Evolutionary conservation across 1,139 yeast species (phyloP).

Genomic region (Lodderomyces margitis): DNA sequence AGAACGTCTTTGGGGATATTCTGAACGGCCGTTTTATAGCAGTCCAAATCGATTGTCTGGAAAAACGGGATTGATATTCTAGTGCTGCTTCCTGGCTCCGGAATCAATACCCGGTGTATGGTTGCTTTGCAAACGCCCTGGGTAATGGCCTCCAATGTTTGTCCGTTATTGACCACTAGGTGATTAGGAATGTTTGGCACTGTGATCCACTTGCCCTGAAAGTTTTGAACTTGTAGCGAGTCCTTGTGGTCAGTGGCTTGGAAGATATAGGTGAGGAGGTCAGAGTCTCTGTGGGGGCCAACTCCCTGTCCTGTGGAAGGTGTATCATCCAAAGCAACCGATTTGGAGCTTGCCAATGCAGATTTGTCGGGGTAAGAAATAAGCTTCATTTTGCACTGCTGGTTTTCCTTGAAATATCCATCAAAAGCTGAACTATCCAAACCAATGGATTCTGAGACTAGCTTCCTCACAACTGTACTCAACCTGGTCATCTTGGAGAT

Average conservation of each 20-base stretch:
- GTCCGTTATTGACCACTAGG: constrained; percentile 54
- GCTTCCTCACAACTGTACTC: constrained; percentile 39
- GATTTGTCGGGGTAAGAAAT: constrained; percentile 48
- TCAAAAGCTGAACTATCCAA: constrained; percentile 45
- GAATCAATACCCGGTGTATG: constrained; percentile 61
- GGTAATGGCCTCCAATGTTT: constrained; percentile 53
- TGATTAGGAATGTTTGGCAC: constrained; percentile 45
- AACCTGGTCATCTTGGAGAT: constrained; percentile 48
- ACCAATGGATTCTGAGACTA: constrained; percentile 57
- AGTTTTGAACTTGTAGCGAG: constrained; percentile 63
- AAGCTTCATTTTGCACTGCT: constrained; percentile 55
- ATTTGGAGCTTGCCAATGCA: constrained; percentile 27
- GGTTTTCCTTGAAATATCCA: constrained; percentile 48
- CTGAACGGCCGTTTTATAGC: constrained; percentile 33
- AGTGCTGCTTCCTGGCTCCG: constrained; percentile 52
- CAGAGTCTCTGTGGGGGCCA: constrained; percentile 74
- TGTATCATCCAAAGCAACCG: constrained; percentile 37
- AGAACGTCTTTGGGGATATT: constrained; percentile 34
- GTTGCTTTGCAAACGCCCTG: constrained; percentile 63
- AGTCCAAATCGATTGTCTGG: constrained; percentile 51
- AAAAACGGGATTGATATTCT: constrained; percentile 55
- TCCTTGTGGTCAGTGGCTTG: constrained; percentile 50
- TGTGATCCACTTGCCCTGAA: constrained; percentile 62
- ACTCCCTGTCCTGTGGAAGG: constrained; percentile 58
- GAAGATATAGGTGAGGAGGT: constrained; percentile 56